Conservation (phyloP, 2,329 filamentous ascomycete genomes). For the Alternaria solani region DNA sequence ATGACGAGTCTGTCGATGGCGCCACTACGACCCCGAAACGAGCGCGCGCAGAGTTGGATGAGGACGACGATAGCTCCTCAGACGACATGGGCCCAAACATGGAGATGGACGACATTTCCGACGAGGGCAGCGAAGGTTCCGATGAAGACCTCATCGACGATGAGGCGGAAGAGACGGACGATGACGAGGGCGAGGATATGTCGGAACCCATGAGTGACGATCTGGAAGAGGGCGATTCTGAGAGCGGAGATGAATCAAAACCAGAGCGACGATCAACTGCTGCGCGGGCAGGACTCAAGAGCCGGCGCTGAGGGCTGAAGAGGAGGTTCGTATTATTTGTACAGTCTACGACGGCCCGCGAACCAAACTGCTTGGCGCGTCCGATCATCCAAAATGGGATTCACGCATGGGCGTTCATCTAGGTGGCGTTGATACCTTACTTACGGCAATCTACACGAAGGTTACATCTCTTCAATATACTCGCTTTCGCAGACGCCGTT, state of each 20-base stretch:
- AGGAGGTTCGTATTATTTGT: slow-evolving; percentile 10
- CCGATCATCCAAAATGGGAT: slow-evolving; percentile 14
- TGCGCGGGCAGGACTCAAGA: slow-evolving; percentile 40
- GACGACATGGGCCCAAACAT: slow-evolving; percentile 66
- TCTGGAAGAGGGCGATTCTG: slow-evolving; percentile 54
- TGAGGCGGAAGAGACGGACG: slow-evolving; percentile 60
- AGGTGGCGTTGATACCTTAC: slow-evolving; percentile 5
- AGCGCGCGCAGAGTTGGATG: slow-evolving; percentile 33
- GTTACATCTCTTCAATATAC: slow-evolving; percentile 6
- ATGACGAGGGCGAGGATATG: slow-evolving; percentile 57
- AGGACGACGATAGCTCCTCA: slow-evolving; percentile 55
- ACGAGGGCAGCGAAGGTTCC: slow-evolving; percentile 54
- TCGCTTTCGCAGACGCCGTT: neutral
- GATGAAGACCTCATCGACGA: slow-evolving; percentile 60
- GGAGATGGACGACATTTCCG: slow-evolving; percentile 51
- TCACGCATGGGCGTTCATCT: slow-evolving; percentile 10
- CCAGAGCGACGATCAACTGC: slow-evolving; percentile 46
- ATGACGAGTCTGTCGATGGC: slow-evolving; percentile 56
- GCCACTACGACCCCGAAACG: slow-evolving; percentile 34
- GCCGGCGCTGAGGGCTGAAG: slow-evolving; percentile 33
- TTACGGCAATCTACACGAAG: slow-evolving; percentile 4
- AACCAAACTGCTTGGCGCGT: slow-evolving; percentile 9
- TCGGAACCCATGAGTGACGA: slow-evolving; percentile 58
- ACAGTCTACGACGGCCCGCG: slow-evolving; percentile 13
- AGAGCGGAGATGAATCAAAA: slow-evolving; percentile 54